These are phyloP conservation scores for Pelargonium nanum DNA, from an alignment of 345 rosid genomes.

Conservation along the genomic window DNA sequence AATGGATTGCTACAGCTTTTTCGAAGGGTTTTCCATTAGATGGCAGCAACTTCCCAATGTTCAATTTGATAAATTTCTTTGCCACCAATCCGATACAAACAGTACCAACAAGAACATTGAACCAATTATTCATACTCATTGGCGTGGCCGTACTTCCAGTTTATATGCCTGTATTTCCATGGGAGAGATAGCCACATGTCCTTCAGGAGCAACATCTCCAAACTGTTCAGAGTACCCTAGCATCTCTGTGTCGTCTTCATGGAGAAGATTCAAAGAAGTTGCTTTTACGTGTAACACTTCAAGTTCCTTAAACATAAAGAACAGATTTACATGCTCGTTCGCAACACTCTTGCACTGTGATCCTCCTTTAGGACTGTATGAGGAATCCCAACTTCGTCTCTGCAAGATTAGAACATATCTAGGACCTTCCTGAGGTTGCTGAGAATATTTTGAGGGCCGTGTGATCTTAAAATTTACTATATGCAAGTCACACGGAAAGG, in stretches of 20 bases:
- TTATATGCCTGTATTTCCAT: slow-evolving; percentile 97
- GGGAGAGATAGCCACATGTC: slow-evolving; percentile 54
- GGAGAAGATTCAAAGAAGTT: slow-evolving; percentile 83
- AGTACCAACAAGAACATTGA: slow-evolving; percentile 2
- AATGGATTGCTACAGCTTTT: not conserved
- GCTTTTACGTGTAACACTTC: slow-evolving; percentile 47
- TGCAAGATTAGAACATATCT: slow-evolving; percentile 60
- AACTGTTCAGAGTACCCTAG: slow-evolving; percentile 63
- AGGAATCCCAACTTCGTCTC: slow-evolving; percentile 68
- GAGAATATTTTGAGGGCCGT: slow-evolving; percentile 58
- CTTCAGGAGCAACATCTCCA: slow-evolving; percentile 47
- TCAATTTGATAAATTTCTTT: not conserved
- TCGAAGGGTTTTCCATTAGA: not conserved
- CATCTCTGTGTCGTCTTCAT: slow-evolving; percentile 59
- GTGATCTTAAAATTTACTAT: slow-evolving; percentile 81
- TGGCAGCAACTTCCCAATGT: not conserved
- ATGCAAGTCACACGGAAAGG: slow-evolving; percentile 85
- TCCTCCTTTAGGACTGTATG: slow-evolving; percentile 57
- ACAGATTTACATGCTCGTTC: slow-evolving; percentile 57
- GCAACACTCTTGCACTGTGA: slow-evolving; percentile 49
- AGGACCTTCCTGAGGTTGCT: slow-evolving; percentile 36
- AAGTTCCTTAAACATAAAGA: slow-evolving; percentile 65
- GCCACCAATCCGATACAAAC: not conserved
- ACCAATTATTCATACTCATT: slow-evolving; percentile 12
- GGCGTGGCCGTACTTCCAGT: slow-evolving; percentile 55